Evolutionary conservation across 108 stramenopile species (phyloP), one percentile per base, ranked within the genome.

Genomic region (Schizochytrium sp.): DNA sequence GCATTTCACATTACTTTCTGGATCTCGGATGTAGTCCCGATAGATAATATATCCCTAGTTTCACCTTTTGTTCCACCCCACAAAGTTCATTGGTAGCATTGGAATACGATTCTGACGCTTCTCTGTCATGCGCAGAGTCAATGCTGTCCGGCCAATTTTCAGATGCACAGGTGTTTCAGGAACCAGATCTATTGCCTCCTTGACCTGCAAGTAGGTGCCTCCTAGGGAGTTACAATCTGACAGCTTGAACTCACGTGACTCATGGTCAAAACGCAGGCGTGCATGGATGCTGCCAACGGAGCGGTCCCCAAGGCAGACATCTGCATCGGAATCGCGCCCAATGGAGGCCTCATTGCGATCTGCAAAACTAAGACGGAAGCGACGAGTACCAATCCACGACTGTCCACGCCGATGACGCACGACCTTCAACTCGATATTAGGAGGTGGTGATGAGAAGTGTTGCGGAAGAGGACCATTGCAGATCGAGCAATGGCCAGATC

Each of bases 171-270:
- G 76, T 5, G 40, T 40, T n/a, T 83, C 76, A 2, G 53, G 53
- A 83, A 40, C 76, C 28, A 83, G 76, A 53, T 83, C 76, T 55
- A 83, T 83, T 83, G 76, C 7, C 1, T 8, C 40, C 47, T 28
- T 49, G 50, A 83, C 76, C n/a, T 83, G 76, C 50, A 83, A 55
- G 55, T 83, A 83, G 15, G 76, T 83, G 76, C 76, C 76, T 10
- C 76, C 76, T 10, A 83, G 76, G 28, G 76, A 83, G 76, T 83
- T 83, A 28, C 76, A 83, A 28, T 83, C 76, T n/a, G 76, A 83
- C 0, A 83, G 76, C 45, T 50, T 12, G 76, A 83, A 83, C 76
- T 83, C 50, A 13, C 76, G 47, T 40, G 76, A 55, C 76, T 83
- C 76, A 28, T 5, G 15, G 28, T 83, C 53, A 55, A 83, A 83